Percentiles rank a stretch among this genome's conserved stretches.
Conservation (phyloP, 352 stramenopile genomes). For the Plasmopara viticola region DNA sequence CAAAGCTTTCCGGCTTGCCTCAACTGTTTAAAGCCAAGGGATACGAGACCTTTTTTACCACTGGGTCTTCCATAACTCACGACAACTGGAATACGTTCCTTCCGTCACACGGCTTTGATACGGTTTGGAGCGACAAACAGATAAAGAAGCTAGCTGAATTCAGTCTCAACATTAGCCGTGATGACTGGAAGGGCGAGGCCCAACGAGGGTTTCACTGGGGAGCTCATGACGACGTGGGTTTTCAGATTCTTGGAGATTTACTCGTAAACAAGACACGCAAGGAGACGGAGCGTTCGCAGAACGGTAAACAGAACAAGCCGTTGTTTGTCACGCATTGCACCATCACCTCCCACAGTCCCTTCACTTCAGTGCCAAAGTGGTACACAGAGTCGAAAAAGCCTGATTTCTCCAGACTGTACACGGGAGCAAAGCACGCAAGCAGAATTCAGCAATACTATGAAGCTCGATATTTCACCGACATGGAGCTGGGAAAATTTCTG, state of each 20-base stretch:
- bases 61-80: constrained; percentile 31
- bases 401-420: constrained; percentile 46
- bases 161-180: constrained; percentile 22
- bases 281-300: constrained; percentile 15
- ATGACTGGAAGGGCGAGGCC: constrained; percentile 23
- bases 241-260: constrained; percentile 39
- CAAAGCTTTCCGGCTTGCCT: constrained; percentile 33
- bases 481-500: constrained; percentile 49
- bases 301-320: constrained; percentile 24
- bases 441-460: constrained; percentile 41
- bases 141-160: constrained; percentile 31
- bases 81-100: constrained; percentile 51
- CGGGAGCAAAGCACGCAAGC: constrained; percentile 22
- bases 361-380: constrained; percentile 30
- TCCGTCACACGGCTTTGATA: constrained; percentile 41
- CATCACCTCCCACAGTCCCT: constrained; percentile 43
- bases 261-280: constrained; percentile 37
- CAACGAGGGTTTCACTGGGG: constrained; percentile 27
- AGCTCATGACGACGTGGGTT: constrained; percentile 45
- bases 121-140: constrained; percentile 29
- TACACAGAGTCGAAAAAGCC: constrained; percentile 35
- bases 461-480: constrained; percentile 51
- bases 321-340: constrained; percentile 58
- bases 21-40: constrained; percentile 46
- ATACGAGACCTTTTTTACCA: constrained; percentile 45